Conservation (phyloP, 2,329 filamentous ascomycete species). For the Arthrobotrys sphaeroides region DNA sequence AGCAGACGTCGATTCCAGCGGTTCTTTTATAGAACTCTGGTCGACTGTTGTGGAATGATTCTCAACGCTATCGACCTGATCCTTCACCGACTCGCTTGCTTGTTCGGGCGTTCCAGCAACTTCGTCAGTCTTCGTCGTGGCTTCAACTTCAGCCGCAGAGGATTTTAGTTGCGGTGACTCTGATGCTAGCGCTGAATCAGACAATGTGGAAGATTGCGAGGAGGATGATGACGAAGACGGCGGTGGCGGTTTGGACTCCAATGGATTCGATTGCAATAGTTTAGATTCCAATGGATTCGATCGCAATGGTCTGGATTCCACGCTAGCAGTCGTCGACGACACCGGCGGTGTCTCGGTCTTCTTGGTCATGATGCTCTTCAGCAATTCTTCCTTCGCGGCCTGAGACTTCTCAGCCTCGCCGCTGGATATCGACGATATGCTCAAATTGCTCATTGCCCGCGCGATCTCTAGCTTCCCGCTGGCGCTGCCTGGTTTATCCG, state of each 20-base stretch:
- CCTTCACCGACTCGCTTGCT: constrained; percentile 34
- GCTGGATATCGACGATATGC: constrained; percentile 44
- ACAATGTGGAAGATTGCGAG: neutral
- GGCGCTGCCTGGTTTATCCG: constrained; percentile 14
- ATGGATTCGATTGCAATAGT: too few species aligned
- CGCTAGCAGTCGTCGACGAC: too few species aligned
- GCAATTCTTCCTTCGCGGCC: constrained; percentile 44
- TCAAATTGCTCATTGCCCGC: constrained; percentile 37
- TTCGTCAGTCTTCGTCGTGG: constrained; percentile 16
- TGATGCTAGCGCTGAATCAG: neutral
- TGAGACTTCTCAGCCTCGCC: constrained; percentile 48
- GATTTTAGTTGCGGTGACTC: neutral
- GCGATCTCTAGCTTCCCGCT: constrained; percentile 31
- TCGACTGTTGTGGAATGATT: neutral
- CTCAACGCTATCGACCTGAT: constrained; percentile 20
- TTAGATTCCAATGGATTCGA: too few species aligned
- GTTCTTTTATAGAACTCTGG: constrained; percentile 22
- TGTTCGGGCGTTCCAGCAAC: constrained; percentile 15
- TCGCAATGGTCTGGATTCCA: too few species aligned
- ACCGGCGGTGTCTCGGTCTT: constrained; percentile 1
- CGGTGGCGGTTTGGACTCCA: neutral
- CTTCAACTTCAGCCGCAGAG: neutral
- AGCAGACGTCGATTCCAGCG: neutral
- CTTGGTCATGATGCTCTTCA: constrained; percentile 48
- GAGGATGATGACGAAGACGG: neutral